These are phyloP conservation scores for Gossypium armourianum DNA, from an alignment of 441 rosid species.

Conservation along the genomic window DNA sequence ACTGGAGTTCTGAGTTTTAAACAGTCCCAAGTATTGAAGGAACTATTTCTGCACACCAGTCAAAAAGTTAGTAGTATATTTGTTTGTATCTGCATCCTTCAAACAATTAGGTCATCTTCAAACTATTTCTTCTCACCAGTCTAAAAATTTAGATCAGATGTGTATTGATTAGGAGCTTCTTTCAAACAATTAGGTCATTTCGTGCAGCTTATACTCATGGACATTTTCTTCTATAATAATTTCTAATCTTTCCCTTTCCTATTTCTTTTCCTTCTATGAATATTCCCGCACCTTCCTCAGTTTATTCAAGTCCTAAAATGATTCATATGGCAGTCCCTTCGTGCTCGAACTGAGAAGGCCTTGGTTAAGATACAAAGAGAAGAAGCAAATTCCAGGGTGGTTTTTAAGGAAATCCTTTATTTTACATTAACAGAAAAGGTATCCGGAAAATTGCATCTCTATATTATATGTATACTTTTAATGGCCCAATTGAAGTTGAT, in stretches of 20 bases:
- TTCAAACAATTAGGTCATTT: not conserved
- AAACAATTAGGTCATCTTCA: too few relatives aligned
- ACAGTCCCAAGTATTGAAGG: not conserved
- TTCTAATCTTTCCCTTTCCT: not conserved
- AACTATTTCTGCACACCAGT: not conserved
- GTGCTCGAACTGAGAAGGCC: conserved; percentile 59
- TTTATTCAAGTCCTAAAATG: conserved; percentile 2
- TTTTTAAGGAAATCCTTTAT: conserved; percentile 60
- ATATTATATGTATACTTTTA: not conserved
- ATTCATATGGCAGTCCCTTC: conserved; percentile 55
- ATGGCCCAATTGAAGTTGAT: not conserved
- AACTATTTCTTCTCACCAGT: not conserved
- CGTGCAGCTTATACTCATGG: not conserved
- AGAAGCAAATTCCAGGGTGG: conserved; percentile 43
- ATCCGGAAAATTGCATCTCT: not conserved
- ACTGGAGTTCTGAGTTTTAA: not conserved
- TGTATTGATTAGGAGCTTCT: not conserved
- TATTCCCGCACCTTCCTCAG: not conserved
- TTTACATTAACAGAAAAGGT: conserved; percentile 85
- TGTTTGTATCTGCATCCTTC: not conserved
- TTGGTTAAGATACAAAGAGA: conserved; percentile 35
- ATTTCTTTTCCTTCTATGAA: not conserved
- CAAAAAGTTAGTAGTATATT: not conserved
- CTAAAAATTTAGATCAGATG: not conserved
- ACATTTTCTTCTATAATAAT: not conserved